Evolutionary conservation across 768 basidiomycete species (phyloP), one percentile per base, ranked within the genome.

Genomic region (Phallus indusiatus): DNA sequence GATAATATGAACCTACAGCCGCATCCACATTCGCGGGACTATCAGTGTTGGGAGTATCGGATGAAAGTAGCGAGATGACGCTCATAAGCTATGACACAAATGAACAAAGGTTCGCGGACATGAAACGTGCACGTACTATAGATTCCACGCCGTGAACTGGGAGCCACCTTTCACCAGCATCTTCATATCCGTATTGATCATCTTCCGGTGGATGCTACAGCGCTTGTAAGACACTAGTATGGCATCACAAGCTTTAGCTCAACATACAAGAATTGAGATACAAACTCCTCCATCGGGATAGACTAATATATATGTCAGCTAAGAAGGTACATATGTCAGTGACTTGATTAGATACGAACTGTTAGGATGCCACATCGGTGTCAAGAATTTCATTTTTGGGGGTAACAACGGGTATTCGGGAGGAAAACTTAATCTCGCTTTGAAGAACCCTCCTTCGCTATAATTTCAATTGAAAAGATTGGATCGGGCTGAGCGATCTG

Each of bases 11-110:
- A 66, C 69, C 55, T 36, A 69, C 70, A 28, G 96, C 95, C 0
- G 96, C 94, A 67, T 98, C 94, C 14, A 98, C 88, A 65, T 98
- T 97, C 5, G 94, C 94, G 2, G 94, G 94, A 62, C 93, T 94
- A 72, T 94, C 91, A 61, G 86, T 78, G 72, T 93, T 93, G 18
- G 94, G 94, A 37, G 78, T 83, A 67, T 98, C 90, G 57, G 91
- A 90, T 16, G 94, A 96, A 47, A 99, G 75, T 7, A 99, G 81
- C 14, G 94, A 97, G 64, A 98, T 97, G 63, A 98, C 95, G 67
- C 91, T 94, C 67, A 99, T 72, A 62, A 98, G 86, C 95, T 99
- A 65, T 16, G 12, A 47, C 24, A 28, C 57, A 51, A 46, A 63
- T 42, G 33, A 11, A 33, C 20, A 28, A 37, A 52, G 28, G 28